Evolutionary conservation across 2,329 filamentous ascomycete genomes (phyloP), one percentile per base, ranked within the genome.

Genomic region (Aureobasidium sp.): DNA sequence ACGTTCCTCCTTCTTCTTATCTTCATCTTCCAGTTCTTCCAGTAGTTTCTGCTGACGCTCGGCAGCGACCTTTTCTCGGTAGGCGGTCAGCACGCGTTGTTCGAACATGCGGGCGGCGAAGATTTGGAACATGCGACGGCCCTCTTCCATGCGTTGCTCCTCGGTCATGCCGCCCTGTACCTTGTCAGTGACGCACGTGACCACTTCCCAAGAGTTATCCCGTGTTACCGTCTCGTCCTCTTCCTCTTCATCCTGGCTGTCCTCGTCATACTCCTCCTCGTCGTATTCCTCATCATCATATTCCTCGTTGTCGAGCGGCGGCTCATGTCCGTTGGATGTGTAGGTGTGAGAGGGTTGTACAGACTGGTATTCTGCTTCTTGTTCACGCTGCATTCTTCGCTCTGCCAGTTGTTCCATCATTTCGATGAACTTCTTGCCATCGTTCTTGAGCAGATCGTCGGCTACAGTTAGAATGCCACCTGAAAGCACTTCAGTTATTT

Each of bases 331-430:
- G 66, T 75, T 74, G 65, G 79, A 77, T 65, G 79, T 76, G 56
- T 77, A 80, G 29, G 71, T 71, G 74, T 86, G 82, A 66, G 79
- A 78, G 58, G 80, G 76, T 71, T 82, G 81, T 66, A 84, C 82
- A 62, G 87, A 80, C 71, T 86, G 81, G 70, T 85, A 84, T 68
- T 87, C 86, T 56, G 90, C 90, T 73, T 97, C 91, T 77, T 94
- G 92, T 79, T 97, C 93, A 68, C 94, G 88, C 72, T 92, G 90
- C 93, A 99, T 97, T 70, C 94, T 86, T 70, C 93, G 90, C 78
- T 99, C 94, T 41, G 94, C 94, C 70, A 99, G 84, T 78, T 97
- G 93, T 76, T 99, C 94, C 94, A 99, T 99, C 94, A 99, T 99
- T 75, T 99, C 94, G 76, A 99, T 99, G 79, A 99, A 99, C 73